Evolutionary conservation across 257 asterid species (phyloP).

Genomic region (Solanum chmielewskii): DNA sequence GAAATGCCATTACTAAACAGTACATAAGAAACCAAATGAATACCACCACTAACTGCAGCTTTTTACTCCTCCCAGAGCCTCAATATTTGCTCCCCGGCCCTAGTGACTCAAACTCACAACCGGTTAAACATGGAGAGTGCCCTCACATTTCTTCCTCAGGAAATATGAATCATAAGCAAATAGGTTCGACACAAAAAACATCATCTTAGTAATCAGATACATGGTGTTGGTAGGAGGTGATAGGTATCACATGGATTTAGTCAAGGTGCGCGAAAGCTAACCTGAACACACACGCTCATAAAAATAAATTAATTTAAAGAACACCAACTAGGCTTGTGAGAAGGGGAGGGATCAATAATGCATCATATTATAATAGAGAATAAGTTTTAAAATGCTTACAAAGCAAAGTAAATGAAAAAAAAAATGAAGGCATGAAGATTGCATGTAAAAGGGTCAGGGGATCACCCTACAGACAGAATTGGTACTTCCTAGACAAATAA

Average conservation of each 20-base stretch:
- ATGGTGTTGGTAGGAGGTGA: not conserved
- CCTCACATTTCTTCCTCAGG: not conserved
- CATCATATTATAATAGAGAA: not conserved
- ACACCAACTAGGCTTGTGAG: not conserved
- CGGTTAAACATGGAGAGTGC: not conserved
- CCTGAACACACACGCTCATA: not conserved
- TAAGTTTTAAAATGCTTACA: not conserved
- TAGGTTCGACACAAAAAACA: not conserved
- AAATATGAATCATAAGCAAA: not conserved
- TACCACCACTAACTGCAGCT: not conserved
- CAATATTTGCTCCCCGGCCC: not conserved
- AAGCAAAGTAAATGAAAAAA: not conserved
- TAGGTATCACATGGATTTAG: not conserved
- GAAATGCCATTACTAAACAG: not conserved
- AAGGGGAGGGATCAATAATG: not conserved
- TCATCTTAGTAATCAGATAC: not conserved
- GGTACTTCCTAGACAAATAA: conserved; percentile 7
- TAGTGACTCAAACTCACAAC: not conserved
- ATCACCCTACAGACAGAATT: conserved; percentile 21
- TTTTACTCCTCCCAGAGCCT: not conserved
- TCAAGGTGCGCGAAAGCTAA: not conserved
- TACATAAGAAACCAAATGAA: not conserved
- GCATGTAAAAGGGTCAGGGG: conserved; percentile 3
- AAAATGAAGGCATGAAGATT: not conserved
- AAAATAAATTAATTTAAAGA: not conserved